Evolutionary conservation across 2,329 filamentous ascomycete genomes (phyloP).

Genomic region (Botryotinia globosa): DNA sequence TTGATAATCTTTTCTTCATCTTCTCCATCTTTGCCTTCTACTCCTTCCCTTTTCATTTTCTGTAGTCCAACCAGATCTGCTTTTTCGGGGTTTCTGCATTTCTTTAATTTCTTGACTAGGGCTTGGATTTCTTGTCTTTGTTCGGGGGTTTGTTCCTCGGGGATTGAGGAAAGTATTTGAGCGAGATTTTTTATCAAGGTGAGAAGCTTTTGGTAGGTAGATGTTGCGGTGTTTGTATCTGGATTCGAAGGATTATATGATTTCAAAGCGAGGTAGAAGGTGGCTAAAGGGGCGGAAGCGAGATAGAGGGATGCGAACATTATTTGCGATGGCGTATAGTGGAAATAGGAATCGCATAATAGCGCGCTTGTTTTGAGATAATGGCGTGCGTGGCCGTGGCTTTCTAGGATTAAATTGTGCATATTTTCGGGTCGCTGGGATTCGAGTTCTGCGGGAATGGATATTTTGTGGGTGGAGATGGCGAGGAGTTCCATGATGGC

Average conservation of each 20-base stretch:
- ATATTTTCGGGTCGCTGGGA: conserved; percentile 25
- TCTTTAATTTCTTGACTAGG: conserved; percentile 66
- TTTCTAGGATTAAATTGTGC: conserved; percentile 51
- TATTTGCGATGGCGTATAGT: conserved; percentile 92
- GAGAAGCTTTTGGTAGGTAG: conserved; percentile 7
- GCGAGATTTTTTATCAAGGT: background rate
- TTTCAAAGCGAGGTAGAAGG: conserved; percentile 37
- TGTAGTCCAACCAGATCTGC: conserved; percentile 65
- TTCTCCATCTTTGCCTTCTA: conserved; percentile 28
- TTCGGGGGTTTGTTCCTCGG: conserved; percentile 29
- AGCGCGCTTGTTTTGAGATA: conserved; percentile 76
- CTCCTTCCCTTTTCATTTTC: conserved; percentile 55
- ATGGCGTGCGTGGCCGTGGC: conserved; percentile 70
- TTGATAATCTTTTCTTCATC: conserved; percentile 36
- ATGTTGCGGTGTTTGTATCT: conserved; percentile 2
- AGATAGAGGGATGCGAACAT: conserved; percentile 79
- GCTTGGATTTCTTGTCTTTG: conserved; percentile 52
- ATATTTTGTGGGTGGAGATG: conserved; percentile 7
- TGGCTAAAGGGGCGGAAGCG: conserved; percentile 62
- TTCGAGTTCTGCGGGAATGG: conserved; percentile 16
- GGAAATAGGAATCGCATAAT: conserved; percentile 93
- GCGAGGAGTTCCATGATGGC: conserved; percentile 71
- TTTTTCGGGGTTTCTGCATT: conserved; percentile 71
- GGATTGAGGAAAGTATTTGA: conserved; percentile 1
- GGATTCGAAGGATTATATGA: conserved; percentile 25